Percentiles rank a stretch among this genome's conserved stretches.
These are phyloP conservation scores for Erodium trifolium DNA, from an alignment of 441 rosid species.

Conservation along the genomic window DNA sequence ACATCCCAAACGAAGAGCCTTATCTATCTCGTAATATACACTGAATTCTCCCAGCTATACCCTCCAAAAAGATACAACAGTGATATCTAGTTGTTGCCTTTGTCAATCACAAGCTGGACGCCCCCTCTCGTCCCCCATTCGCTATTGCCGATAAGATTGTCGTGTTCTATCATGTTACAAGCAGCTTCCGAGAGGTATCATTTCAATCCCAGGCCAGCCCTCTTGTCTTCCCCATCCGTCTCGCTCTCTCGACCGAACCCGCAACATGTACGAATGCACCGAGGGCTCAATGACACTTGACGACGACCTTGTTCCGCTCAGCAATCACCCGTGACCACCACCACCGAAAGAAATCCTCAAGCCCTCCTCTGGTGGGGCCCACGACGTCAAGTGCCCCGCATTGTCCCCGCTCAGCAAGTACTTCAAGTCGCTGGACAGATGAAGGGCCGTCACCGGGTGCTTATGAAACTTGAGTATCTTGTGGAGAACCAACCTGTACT, in stretches of 20 bases:
- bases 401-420: slow-evolving; percentile 94
- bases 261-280: background rate
- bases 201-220: slow-evolving; percentile 23
- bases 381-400: slow-evolving; percentile 73
- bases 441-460: slow-evolving; percentile 81
- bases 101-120: too few relatives aligned
- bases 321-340: slow-evolving; percentile 24
- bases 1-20: too few relatives aligned
- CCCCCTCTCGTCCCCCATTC: too few relatives aligned
- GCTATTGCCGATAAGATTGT: too few relatives aligned
- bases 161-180: too few relatives aligned
- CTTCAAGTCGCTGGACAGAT: slow-evolving; percentile 71
- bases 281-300: slow-evolving; percentile 20
- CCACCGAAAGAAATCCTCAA: slow-evolving; percentile 50
- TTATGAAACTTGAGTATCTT: slow-evolving; percentile 84
- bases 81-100: too few relatives aligned
- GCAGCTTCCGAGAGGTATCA: too few relatives aligned
- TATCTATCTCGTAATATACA: too few relatives aligned
- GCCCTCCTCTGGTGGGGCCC: slow-evolving; percentile 82
- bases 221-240: background rate
- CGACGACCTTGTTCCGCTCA: slow-evolving; percentile 9
- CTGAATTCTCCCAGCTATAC: too few relatives aligned
- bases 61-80: too few relatives aligned
- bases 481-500: slow-evolving; percentile 77
- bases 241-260: slow-evolving; percentile 6